Base-by-base conservation (phyloP, 345 rosid species). In the Linum usitatissimum region DNA sequence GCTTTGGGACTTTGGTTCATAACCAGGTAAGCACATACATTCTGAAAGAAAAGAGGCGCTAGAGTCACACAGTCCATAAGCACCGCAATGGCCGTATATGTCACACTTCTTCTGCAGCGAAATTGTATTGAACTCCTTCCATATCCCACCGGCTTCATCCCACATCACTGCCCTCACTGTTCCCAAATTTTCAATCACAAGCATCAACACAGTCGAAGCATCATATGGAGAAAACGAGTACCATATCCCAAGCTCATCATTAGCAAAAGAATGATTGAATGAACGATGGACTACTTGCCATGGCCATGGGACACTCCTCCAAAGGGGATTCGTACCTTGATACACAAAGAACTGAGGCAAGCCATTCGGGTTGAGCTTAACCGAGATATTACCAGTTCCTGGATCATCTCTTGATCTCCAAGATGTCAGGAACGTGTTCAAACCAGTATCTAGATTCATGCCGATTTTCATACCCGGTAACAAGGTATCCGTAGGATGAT, bases 351-450 rank as follows among this genome's bases (percentile, higher is more conserved):
- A 3, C 13, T 40, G 48, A 7, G 48, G 48, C 10, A 7, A 40
- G 48, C 48, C 48, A 7, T 40, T 40, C 48, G 48, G 48, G 48
- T 40, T 40, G 48, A 40, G 10, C 48, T 12, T 7, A 40, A 40
- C 8, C 48, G 48, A 40, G 7, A 40, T 1, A 6, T 40, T 7
- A 7, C 48, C 48, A 12, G 48, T 40, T 40, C 48, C 62, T 2
- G 68, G 61, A 40, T 65, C 62, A 39, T 21, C 34, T 13, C 13
- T n/a, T 38, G 68, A 65, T 40, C 7, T 65, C 68, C 62, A 65
- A 9, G 68, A 65, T 0, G 68, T 39, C 21, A 31, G 17, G 18
- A 6, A 8, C 70, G 39, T 3, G 2, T 53, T 15, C 13, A 53
- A 8, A 6, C 60, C 60, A 0, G 60, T 18, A 18, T 60, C 61